Percentiles rank a stretch among this genome's conserved stretches.
These are phyloP conservation scores for Vanderwaltozyma tropicalis DNA, from an alignment of 805 yeast species.

Conservation along the genomic window DNA sequence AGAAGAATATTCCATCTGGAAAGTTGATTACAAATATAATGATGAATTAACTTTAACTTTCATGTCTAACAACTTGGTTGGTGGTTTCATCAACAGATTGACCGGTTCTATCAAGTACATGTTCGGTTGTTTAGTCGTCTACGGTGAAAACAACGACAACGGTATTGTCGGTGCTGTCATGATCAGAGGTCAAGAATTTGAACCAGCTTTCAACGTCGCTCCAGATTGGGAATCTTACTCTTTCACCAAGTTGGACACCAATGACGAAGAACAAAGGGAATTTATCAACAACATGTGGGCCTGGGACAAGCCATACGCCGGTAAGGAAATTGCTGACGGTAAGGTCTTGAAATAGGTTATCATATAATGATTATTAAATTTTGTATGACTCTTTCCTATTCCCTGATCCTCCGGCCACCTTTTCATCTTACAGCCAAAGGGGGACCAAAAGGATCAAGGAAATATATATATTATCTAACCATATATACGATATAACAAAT, in stretches of 20 bases:
- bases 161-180: slow-evolving; percentile 93
- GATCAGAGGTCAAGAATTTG: slow-evolving; percentile 86
- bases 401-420: too few relatives aligned
- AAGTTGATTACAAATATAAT: slow-evolving; percentile 93
- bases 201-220: slow-evolving; percentile 94
- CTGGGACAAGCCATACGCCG: slow-evolving; percentile 89
- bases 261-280: slow-evolving; percentile 67
- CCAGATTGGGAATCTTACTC: slow-evolving; percentile 97
- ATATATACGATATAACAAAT: too few relatives aligned
- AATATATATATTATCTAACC: too few relatives aligned
- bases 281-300: slow-evolving; percentile 91
- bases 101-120: slow-evolving; percentile 84
- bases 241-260: slow-evolving; percentile 73
- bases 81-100: slow-evolving; percentile 96
- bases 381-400: too few relatives aligned
- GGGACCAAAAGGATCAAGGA: too few relatives aligned
- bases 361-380: too few relatives aligned
- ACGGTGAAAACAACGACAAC: slow-evolving; percentile 97
- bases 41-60: slow-evolving; percentile 94
- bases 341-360: slow-evolving; percentile 77
- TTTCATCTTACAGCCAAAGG: too few relatives aligned
- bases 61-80: slow-evolving; percentile 96
- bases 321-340: slow-evolving; percentile 91
- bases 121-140: slow-evolving; percentile 89
- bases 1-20: slow-evolving; percentile 89